phyloP scores from a whole-genome alignment of 306 rosid species.

The Prunus kanzakura region DNA sequence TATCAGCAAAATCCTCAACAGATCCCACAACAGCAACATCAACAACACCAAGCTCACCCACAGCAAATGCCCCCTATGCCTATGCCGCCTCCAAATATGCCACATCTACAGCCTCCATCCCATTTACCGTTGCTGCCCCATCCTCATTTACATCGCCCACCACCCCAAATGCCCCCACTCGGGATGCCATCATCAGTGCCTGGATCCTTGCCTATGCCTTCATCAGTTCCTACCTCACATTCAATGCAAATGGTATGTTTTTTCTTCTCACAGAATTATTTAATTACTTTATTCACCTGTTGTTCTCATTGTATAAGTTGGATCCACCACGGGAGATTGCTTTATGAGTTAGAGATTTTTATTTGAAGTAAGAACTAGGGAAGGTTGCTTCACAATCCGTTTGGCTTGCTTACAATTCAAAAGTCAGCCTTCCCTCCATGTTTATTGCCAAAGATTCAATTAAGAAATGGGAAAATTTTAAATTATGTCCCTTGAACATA shows the following conservation, averaged over 20 bases:
- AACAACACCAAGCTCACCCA: slow-evolving; percentile 57
- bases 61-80: slow-evolving; percentile 77
- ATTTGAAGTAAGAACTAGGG: neutral
- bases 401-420: neutral
- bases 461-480: no score
- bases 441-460: no score
- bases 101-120: slow-evolving; percentile 80
- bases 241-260: slow-evolving; percentile 64
- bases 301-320: neutral
- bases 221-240: slow-evolving; percentile 43
- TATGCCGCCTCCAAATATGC: slow-evolving; percentile 78
- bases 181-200: slow-evolving; percentile 73
- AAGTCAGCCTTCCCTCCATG: no score
- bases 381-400: neutral
- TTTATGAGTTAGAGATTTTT: neutral
- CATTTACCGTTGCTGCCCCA: slow-evolving; percentile 87
- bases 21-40: slow-evolving; percentile 68
- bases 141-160: slow-evolving; percentile 82
- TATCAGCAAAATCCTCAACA: slow-evolving; percentile 89
- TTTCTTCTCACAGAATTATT: neutral
- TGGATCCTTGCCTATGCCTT: slow-evolving; percentile 57
- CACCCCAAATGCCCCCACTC: slow-evolving; percentile 73
- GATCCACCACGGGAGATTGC: neutral
- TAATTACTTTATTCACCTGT: neutral
- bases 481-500: no score